A percentile compares a stretch with the other conserved stretches of the same genome.
These are phyloP conservation scores for Cutaneotrichosporon dermatis DNA, from an alignment of 1,284 basidiomycete species.

Conservation along the genomic window DNA sequence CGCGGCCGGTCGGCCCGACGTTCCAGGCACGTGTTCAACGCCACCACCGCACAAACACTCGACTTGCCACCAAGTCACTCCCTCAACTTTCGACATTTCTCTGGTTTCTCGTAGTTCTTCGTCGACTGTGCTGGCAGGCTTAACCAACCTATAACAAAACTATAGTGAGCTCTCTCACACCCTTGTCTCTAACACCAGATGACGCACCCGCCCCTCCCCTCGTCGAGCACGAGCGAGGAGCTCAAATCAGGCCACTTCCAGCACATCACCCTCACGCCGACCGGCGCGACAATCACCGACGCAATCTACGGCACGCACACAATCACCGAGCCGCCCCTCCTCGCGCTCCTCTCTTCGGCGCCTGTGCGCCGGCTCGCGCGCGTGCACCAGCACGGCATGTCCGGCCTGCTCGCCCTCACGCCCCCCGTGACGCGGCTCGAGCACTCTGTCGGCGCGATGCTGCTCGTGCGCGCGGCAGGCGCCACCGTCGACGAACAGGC, in stretches of 20 bases:
- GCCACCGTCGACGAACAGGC: constrained; percentile 16
- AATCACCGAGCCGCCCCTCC: constrained; percentile 9
- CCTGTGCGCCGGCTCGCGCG: constrained; percentile 9
- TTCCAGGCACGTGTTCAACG: no score
- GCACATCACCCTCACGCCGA: not conserved
- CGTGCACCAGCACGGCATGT: constrained; percentile 19
- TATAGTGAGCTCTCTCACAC: not conserved
- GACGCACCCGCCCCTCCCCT: not conserved
- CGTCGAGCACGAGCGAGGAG: not conserved
- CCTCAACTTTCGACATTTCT: no score
- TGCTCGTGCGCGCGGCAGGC: constrained; percentile 15
- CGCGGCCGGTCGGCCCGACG: no score
- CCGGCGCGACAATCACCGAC: constrained; percentile 6
- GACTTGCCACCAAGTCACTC: no score
- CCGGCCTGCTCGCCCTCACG: constrained; percentile 11
- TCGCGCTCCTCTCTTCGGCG: constrained; percentile 5
- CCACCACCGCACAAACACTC: no score
- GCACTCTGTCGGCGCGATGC: constrained; percentile 17
- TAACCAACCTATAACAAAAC: no score
- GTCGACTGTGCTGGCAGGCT: no score
- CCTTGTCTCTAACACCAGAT: not conserved
- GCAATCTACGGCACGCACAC: constrained; percentile 11
- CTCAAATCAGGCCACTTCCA: constrained; percentile 1
- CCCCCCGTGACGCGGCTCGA: constrained; percentile 18
- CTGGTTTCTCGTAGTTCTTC: no score